Conservation (phyloP, 805 yeast species). For the Wickerhamiella occidentalis region DNA sequence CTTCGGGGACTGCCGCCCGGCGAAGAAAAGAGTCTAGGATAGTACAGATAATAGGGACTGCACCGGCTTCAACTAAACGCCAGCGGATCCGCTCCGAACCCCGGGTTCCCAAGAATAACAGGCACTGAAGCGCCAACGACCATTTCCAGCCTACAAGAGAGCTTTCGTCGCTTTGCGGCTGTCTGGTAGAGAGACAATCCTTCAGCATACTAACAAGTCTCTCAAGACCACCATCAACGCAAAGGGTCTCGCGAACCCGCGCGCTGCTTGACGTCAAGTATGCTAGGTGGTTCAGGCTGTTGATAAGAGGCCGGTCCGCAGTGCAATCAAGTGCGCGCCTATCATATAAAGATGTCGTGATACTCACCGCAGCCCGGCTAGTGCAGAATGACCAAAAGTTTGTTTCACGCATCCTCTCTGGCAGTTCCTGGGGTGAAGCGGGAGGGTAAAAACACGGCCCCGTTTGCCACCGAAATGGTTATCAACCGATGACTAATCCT, state of each 20-base stretch:
- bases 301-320: slow-evolving; percentile 77
- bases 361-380: slow-evolving; percentile 85
- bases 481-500: background rate
- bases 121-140: slow-evolving; percentile 88
- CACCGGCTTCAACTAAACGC: slow-evolving; percentile 82
- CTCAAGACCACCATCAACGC: slow-evolving; percentile 85
- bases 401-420: slow-evolving; percentile 66
- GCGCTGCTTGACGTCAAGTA: slow-evolving; percentile 75
- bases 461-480: slow-evolving; percentile 7
- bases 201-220: slow-evolving; percentile 73
- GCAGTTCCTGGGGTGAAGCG: background rate
- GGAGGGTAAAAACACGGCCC: background rate
- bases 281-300: slow-evolving; percentile 81
- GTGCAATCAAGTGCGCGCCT: slow-evolving; percentile 87
- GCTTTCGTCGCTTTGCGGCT: slow-evolving; percentile 6
- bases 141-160: slow-evolving; percentile 81
- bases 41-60: slow-evolving; percentile 82
- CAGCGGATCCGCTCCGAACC: slow-evolving; percentile 80
- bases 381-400: slow-evolving; percentile 66
- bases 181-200: slow-evolving; percentile 44
- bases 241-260: slow-evolving; percentile 79
- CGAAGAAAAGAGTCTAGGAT: slow-evolving; percentile 72
- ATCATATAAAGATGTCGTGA: slow-evolving; percentile 80
- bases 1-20: slow-evolving; percentile 8
- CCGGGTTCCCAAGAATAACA: slow-evolving; percentile 81